Evolutionary conservation across 208 protist genomes (phyloP).

Genomic region (Sergeia podlipaevii): DNA sequence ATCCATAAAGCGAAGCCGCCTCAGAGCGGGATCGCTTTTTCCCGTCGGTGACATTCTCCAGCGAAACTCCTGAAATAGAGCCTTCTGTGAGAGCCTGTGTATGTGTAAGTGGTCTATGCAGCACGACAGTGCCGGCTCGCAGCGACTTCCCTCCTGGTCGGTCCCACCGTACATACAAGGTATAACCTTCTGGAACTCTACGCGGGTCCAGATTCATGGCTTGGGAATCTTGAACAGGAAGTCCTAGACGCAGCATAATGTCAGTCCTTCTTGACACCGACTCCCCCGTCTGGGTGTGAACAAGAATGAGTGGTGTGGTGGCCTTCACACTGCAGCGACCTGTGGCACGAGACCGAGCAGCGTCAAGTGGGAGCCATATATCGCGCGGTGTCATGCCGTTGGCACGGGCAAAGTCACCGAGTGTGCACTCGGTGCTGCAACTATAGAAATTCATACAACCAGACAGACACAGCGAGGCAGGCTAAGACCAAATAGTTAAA

Average conservation of each 20-base stretch:
- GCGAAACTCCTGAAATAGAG: conserved; percentile 8
- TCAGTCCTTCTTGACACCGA: conserved; percentile 21
- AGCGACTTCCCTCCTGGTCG: conserved; percentile 32
- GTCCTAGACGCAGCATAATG: conserved; percentile 23
- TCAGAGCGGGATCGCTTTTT: conserved; percentile 14
- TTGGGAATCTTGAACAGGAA: conserved; percentile 13
- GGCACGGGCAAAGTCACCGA: conserved; percentile 24
- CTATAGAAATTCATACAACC: conserved; percentile 27
- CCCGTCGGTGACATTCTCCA: background rate
- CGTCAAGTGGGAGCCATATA: conserved; percentile 57
- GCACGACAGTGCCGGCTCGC: conserved; percentile 17
- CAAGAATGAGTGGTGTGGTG: conserved; percentile 31
- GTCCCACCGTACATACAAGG: conserved; percentile 56
- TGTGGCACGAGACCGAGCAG: conserved; percentile 14
- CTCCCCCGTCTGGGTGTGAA: conserved; percentile 22
- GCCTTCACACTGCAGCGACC: conserved; percentile 23
- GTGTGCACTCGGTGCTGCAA: conserved; percentile 11
- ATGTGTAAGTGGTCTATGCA: conserved; percentile 29
- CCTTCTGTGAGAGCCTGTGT: conserved; percentile 30
- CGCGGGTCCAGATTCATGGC: conserved; percentile 23
- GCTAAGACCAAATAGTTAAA: too few relatives aligned
- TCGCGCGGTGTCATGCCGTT: conserved; percentile 20
- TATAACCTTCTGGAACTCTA: conserved; percentile 23
- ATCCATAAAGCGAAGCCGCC: background rate
- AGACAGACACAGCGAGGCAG: too few relatives aligned